Evolutionary conservation across 495 filamentous ascomycete species (phyloP).

Genomic region (Hyphodiscus hymeniophilus): DNA sequence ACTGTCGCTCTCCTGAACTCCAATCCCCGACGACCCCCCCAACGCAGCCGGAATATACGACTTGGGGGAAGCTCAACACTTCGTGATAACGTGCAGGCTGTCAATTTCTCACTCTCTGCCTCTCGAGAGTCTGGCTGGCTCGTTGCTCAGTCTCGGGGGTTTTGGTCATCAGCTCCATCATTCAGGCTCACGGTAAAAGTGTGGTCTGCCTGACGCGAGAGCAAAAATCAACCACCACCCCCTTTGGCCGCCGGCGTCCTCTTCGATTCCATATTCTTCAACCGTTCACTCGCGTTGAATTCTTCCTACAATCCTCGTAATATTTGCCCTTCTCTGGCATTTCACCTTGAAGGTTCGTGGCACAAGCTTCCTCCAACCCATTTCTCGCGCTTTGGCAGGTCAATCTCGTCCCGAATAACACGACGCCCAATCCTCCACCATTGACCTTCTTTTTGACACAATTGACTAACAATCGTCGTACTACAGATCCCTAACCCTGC

Average conservation of each 20-base stretch:
- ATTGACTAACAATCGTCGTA: background rate
- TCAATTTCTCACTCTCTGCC: conserved; percentile 22
- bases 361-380: conserved; percentile 6
- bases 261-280: conserved; percentile 35
- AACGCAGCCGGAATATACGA: conserved; percentile 13
- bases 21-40: conserved; percentile 4
- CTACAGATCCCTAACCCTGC: background rate
- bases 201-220: conserved; percentile 35
- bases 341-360: conserved; percentile 21
- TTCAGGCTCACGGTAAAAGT: conserved; percentile 41
- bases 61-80: conserved; percentile 5
- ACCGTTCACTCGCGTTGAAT: conserved; percentile 29
- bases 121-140: conserved; percentile 25
- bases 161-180: conserved; percentile 23
- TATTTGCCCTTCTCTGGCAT: conserved; percentile 16
- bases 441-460: background rate
- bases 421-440: background rate
- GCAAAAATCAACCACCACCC: conserved; percentile 19
- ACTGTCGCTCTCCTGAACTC: conserved; percentile 22
- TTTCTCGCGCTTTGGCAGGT: conserved; percentile 12
- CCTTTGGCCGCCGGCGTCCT: conserved; percentile 48
- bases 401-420: conserved; percentile 11
- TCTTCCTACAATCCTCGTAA: conserved; percentile 20
- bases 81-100: conserved; percentile 19
- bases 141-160: conserved; percentile 27